These are phyloP conservation scores for Lichina pygmaea DNA, from an alignment of 495 filamentous ascomycete genomes.

Conservation along the genomic window DNA sequence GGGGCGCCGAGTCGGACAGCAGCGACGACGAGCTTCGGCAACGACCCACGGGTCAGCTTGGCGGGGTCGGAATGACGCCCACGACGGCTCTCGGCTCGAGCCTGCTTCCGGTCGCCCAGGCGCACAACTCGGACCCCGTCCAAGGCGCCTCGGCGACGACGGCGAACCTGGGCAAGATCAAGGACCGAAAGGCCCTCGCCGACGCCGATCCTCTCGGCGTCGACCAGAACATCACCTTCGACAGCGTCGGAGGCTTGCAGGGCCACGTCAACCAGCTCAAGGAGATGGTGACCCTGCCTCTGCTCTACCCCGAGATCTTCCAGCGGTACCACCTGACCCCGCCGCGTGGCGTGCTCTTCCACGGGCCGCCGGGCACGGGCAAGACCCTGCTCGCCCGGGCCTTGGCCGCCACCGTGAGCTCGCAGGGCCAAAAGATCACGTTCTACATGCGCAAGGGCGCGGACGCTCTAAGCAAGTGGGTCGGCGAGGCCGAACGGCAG, in stretches of 20 bases:
- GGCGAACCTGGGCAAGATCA: constrained; percentile 69
- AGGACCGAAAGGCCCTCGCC: constrained; percentile 53
- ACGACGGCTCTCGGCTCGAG: constrained; percentile 31
- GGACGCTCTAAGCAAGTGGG: constrained; percentile 94
- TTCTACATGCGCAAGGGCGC: constrained; percentile 99
- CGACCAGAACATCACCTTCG: constrained; percentile 74
- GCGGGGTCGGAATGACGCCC: constrained; percentile 46
- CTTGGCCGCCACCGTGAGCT: constrained; percentile 54
- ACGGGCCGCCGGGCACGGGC: constrained; percentile 90
- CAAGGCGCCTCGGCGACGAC: constrained; percentile 37
- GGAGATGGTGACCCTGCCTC: constrained; percentile 85
- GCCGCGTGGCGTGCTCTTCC: constrained; percentile 82
- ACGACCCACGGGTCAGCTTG: constrained; percentile 18
- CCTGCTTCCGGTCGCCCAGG: constrained; percentile 27
- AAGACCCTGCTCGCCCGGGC: constrained; percentile 88
- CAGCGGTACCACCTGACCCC: constrained; percentile 72
- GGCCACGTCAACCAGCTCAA: constrained; percentile 87
- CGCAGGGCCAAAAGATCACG: constrained; percentile 70
- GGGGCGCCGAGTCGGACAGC: constrained; percentile 74
- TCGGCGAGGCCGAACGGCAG: constrained; percentile 90
- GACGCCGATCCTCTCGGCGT: constrained; percentile 89
- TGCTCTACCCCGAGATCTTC: constrained; percentile 93
- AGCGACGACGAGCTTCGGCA: constrained; percentile 71
- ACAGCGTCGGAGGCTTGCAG: constrained; percentile 69
- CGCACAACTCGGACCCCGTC: constrained; percentile 31